phyloP scores from a whole-genome alignment of 1,284 basidiomycete genomes.

The Psilocybe mexicana region DNA sequence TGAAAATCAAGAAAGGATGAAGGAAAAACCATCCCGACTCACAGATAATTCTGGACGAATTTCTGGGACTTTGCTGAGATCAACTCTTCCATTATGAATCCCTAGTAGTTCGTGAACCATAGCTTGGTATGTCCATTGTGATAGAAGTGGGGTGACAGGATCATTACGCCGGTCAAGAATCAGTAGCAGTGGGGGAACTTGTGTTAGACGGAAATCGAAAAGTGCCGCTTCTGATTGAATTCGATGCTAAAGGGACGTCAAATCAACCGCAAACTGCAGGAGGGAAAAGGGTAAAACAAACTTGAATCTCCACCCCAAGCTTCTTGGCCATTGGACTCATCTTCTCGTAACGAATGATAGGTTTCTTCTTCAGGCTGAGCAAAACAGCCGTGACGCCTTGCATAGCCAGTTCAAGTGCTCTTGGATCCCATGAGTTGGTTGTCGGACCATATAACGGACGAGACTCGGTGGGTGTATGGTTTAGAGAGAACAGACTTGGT shows the following conservation, averaged over 20 bases:
- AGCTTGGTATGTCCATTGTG: slow-evolving; percentile 99
- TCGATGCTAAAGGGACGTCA: slow-evolving; percentile 50
- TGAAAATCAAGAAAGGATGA: neutral
- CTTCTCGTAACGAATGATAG: slow-evolving; percentile 91
- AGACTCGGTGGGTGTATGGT: slow-evolving; percentile 65
- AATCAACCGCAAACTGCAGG: slow-evolving; percentile 7
- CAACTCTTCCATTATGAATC: slow-evolving; percentile 93
- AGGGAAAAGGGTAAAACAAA: slow-evolving; percentile 34
- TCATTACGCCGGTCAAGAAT: slow-evolving; percentile 94
- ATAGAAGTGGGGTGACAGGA: slow-evolving; percentile 95
- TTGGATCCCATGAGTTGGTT: slow-evolving; percentile 67
- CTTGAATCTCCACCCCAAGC: slow-evolving; percentile 84
- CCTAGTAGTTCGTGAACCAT: slow-evolving; percentile 98
- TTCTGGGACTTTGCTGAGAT: slow-evolving; percentile 83
- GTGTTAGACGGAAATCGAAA: slow-evolving; percentile 78
- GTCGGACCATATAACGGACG: slow-evolving; percentile 72
- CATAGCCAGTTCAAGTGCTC: slow-evolving; percentile 77
- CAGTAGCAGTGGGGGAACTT: slow-evolving; percentile 73
- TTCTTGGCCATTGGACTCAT: slow-evolving; percentile 93
- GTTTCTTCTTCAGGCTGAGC: slow-evolving; percentile 95
- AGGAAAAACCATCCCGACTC: slow-evolving; percentile 28
- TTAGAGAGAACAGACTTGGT: slow-evolving; percentile 88
- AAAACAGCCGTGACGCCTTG: slow-evolving; percentile 88
- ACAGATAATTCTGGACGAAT: slow-evolving; percentile 86
- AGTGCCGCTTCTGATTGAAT: slow-evolving; percentile 71